phyloP scores from a whole-genome alignment of 805 yeast species.

The Starmerella stellata region DNA sequence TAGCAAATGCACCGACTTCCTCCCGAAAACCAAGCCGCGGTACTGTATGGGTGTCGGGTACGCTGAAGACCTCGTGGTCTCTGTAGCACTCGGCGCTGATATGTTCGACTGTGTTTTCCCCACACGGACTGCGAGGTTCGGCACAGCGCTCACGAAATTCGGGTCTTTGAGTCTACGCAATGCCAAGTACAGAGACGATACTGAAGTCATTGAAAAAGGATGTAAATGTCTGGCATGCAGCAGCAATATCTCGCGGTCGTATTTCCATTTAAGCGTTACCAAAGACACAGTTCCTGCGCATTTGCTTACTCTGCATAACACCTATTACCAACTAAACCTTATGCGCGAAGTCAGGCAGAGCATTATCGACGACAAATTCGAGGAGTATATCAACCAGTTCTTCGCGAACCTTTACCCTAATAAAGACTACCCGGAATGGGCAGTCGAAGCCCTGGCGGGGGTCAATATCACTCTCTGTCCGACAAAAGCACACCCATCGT shows the following conservation, averaged over 20 bases:
- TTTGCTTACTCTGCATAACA: constrained; percentile 28
- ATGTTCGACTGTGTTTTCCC: constrained; percentile 32
- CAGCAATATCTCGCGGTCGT: constrained; percentile 26
- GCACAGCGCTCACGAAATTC: constrained; percentile 27
- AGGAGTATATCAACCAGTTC: constrained; percentile 24
- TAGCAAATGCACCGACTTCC: constrained; percentile 25
- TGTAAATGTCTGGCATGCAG: constrained; percentile 29
- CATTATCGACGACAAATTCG: constrained; percentile 25
- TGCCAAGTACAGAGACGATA: constrained; percentile 23
- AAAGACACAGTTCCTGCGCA: constrained; percentile 31
- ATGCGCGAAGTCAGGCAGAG: constrained; percentile 27
- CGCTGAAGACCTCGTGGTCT: constrained; percentile 31
- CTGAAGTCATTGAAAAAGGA: constrained; percentile 25
- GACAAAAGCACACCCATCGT: not conserved
- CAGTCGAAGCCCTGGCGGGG: constrained; percentile 24
- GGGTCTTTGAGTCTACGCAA: constrained; percentile 26
- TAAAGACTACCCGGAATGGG: constrained; percentile 27
- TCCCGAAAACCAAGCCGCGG: constrained; percentile 28
- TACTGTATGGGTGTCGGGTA: constrained; percentile 34
- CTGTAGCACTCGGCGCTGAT: constrained; percentile 32
- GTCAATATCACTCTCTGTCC: constrained; percentile 21
- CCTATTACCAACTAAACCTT: constrained; percentile 27
- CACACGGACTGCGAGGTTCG: constrained; percentile 29
- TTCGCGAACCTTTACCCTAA: constrained; percentile 22
- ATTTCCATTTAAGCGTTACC: constrained; percentile 24